Base-by-base conservation (phyloP, 805 yeast genomes). In the Candida lessepsii region DNA sequence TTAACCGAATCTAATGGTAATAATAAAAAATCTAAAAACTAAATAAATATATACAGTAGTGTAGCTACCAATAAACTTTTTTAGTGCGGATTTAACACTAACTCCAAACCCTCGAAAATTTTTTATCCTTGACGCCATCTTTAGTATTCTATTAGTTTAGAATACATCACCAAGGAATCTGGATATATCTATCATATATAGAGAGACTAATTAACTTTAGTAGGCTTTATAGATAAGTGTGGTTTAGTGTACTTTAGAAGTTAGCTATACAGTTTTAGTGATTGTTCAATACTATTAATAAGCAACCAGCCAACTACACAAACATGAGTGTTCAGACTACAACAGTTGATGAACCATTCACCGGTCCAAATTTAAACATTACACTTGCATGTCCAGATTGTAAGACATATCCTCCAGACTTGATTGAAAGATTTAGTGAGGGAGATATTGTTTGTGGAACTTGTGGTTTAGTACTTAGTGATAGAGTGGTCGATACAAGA, bases 371-470 rank as follows among this genome's bases (percentile, higher is more conserved):
- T 65, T 73, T 91, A 58, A 91, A 88, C 60, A 89, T 91, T 50
- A 86, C 87, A 10, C 71, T 91, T 47, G 82, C 91, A 13, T 91
- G 99, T 60, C 98, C 98, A 2, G 99, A 91, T 58, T 91, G 99
- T 67, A 85, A 88, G 58, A 90, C 86, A 24, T 86, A 80, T 56
- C 99, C 99, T 10, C 99, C 99, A 3, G 96, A 91, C 56, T 73
- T 91, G 48, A 86, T 90, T 18, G 99, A 91, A 67, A 71, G 97
- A 51, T 95, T 90, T 56, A 85, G 95, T 52, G 98, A 91, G 61
- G 99, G 99, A 29, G 99, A 91, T 63, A 89, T 93, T 53, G 96
- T 91, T n/a, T 91, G 99, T 69, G 98, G 96, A 2, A 75, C 89
- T 47, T 93, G 99, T 70, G 99, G 99, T 2, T 71, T 93, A 42